phyloP scores from a whole-genome alignment of 73 alveolate species.

The Paramecium tetraurelia region DNA sequence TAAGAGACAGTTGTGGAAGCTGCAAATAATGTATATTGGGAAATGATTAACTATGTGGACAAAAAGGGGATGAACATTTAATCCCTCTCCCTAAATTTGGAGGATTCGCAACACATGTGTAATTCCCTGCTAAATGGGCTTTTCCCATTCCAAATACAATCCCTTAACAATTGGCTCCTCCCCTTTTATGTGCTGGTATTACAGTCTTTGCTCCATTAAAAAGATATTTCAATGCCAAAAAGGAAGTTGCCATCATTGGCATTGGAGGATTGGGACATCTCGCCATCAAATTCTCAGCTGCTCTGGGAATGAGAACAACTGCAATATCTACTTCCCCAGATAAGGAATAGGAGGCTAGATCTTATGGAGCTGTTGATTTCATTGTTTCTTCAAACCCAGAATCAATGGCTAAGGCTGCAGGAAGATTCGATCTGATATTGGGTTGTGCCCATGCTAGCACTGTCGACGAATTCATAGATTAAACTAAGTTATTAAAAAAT shows the following conservation, averaged over 20 bases:
- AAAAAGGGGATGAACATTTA: constrained; percentile 57
- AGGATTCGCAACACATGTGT: constrained; percentile 80
- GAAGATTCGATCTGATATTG: constrained; percentile 66
- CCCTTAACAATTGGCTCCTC: constrained; percentile 65
- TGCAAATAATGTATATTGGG: constrained; percentile 70
- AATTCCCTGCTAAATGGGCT: constrained; percentile 70
- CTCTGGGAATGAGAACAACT: constrained; percentile 66
- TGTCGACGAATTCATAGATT: not conserved
- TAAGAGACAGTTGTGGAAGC: constrained; percentile 74
- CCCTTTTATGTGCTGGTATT: constrained; percentile 84
- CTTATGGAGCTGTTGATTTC: constrained; percentile 77
- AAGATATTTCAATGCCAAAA: constrained; percentile 65
- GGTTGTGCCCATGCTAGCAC: constrained; percentile 57
- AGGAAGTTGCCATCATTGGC: constrained; percentile 75
- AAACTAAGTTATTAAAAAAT: constrained; percentile 12
- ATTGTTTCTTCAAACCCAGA: constrained; percentile 55
- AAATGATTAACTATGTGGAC: constrained; percentile 67
- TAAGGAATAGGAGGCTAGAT: constrained; percentile 66
- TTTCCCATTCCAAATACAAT: constrained; percentile 67
- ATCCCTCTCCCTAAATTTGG: constrained; percentile 73
- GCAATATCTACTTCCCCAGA: constrained; percentile 71
- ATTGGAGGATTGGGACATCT: constrained; percentile 84
- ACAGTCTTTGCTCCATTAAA: constrained; percentile 75
- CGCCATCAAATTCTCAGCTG: constrained; percentile 73
- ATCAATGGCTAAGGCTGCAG: constrained; percentile 56